Base-by-base conservation (phyloP, 148 eudicot genomes). In the Beta vulgaris region DNA sequence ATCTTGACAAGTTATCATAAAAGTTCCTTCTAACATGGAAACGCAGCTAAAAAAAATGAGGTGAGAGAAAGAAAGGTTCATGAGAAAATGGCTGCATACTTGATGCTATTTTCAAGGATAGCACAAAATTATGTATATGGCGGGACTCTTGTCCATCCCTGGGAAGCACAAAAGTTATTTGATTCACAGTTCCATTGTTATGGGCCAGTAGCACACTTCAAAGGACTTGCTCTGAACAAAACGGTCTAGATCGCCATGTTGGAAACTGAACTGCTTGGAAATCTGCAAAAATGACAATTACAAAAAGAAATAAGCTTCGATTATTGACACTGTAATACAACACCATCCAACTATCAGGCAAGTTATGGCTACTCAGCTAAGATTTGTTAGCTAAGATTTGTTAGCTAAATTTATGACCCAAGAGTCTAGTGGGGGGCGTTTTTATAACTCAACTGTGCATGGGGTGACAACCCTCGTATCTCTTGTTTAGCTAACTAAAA, bases 251-350 rank as follows among this genome's bases (percentile, higher is more conserved):
- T 26, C 23, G 16, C 19, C 63, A 49, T 51, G n/a, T 34, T 51
- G 62, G 28, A 65, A 36, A 35, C 29, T 36, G 72, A 14, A 40
- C 31, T 21, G 49, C 69, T 26, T 36, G 40, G 11, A 43, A 1
- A 66, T 48, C 78, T 75, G 53, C 64, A 75, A 51, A 28, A 48
- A 76, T 9, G 28, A 12, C 70, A 23, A 29, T 9, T n/a, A 36
- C 28, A 55, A 36, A 12, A 14, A 12, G 4, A 19, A 5, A 39
- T n/a, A n/a, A n/a, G n/a, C n/a, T n/a, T n/a, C n/a, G n/a, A n/a
- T n/a, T n/a, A n/a, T n/a, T n/a, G n/a, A 25, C 67, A 62, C 12
- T 62, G 34, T 62, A 7, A 62, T 34, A 25, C 25, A 34, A 35
- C 42, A 18, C 23, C 21, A 18, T 4, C 6, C 67, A 62, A 21